These are phyloP conservation scores for Ogataea paraovalis DNA, from an alignment of 805 yeast genomes.

Conservation along the genomic window DNA sequence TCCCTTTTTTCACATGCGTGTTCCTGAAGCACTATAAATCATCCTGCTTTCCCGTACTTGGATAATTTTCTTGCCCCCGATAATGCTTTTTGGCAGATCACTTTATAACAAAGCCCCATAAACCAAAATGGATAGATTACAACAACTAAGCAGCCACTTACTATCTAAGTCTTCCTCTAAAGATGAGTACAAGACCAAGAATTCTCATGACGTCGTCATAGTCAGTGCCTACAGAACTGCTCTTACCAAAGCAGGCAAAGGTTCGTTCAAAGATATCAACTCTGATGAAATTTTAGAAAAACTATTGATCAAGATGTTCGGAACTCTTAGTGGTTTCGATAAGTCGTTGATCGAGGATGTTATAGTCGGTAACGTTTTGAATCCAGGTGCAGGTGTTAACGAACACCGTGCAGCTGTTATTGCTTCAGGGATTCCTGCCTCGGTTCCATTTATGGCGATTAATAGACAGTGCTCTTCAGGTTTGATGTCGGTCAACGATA, in stretches of 20 bases:
- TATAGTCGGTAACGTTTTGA: constrained; percentile 86
- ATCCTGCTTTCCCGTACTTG: background rate
- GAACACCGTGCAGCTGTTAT: constrained; percentile 91
- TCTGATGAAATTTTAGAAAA: constrained; percentile 73
- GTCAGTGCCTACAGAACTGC: constrained; percentile 92
- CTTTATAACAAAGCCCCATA: too few species aligned
- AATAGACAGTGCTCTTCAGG: constrained; percentile 97
- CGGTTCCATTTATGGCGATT: constrained; percentile 73
- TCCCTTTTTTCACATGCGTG: background rate
- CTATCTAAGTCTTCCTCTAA: constrained; percentile 16
- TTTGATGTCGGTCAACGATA: constrained; percentile 81
- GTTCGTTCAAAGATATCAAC: constrained; percentile 76
- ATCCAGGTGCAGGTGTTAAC: constrained; percentile 90
- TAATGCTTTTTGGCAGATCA: too few species aligned
- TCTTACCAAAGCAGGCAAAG: constrained; percentile 81
- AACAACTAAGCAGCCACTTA: constrained; percentile 33
- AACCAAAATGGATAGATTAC: constrained; percentile 33
- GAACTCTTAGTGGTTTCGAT: constrained; percentile 45
- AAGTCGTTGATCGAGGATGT: constrained; percentile 69
- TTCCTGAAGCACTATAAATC: background rate
- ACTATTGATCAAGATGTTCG: constrained; percentile 60
- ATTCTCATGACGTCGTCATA: constrained; percentile 86
- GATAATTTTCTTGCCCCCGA: background rate
- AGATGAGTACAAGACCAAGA: constrained; percentile 36
- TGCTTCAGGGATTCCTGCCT: constrained; percentile 85